Evolutionary conservation across 345 rosid species (phyloP).

Genomic region (Camelina laxa): DNA sequence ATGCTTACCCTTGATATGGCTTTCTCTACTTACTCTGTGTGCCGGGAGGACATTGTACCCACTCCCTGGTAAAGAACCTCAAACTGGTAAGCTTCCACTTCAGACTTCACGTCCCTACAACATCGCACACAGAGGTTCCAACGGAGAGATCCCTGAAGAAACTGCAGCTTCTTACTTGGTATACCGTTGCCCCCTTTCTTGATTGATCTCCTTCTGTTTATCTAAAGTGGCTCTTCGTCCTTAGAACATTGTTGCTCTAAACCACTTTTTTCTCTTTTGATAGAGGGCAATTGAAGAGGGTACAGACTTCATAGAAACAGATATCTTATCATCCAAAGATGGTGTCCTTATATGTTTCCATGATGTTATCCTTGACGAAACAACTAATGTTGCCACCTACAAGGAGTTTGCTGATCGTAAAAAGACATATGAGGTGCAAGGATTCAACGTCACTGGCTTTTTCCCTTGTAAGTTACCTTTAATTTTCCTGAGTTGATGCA

Average conservation of each 20-base stretch:
- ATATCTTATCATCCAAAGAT: constrained; percentile 83
- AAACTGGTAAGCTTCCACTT: constrained; percentile 52
- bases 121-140: constrained; percentile 93
- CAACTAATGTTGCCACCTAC: constrained; percentile 65
- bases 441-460: constrained; percentile 70
- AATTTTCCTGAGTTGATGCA: neutral
- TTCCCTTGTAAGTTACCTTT: constrained; percentile 57
- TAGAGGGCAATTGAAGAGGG: constrained; percentile 98
- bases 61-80: constrained; percentile 52
- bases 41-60: constrained; percentile 77
- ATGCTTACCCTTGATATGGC: constrained; percentile 49
- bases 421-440: constrained; percentile 84
- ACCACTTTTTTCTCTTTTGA: constrained; percentile 15
- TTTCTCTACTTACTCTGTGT: constrained; percentile 55
- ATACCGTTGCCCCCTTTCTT: constrained; percentile 7
- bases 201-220: neutral
- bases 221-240: constrained; percentile 8
- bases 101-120: constrained; percentile 92
- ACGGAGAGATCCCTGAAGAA: constrained; percentile 97
- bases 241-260: neutral
- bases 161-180: constrained; percentile 89
- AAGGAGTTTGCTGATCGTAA: constrained; percentile 80
- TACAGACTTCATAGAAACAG: constrained; percentile 92
- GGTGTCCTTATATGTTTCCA: constrained; percentile 83
- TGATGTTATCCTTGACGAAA: constrained; percentile 70